Percentiles rank a stretch among this genome's conserved stretches.
phyloP scores from a whole-genome alignment of 148 eudicot species.

The Rhododendron williamsianum region DNA sequence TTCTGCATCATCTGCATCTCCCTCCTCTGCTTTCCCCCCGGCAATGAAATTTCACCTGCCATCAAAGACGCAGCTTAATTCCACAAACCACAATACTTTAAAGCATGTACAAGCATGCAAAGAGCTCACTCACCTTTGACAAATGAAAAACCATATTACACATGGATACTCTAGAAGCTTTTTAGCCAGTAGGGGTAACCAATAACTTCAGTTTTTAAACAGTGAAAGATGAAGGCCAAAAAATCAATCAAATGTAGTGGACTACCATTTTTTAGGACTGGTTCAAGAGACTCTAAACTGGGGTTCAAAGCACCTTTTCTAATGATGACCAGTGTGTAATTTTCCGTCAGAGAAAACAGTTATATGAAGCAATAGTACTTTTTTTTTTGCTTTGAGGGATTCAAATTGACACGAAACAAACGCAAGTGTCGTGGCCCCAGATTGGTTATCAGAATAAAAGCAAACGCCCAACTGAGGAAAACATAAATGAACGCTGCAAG shows the following conservation, averaged over 20 bases:
- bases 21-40: slow-evolving; percentile 91
- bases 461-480: neutral
- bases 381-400: neutral
- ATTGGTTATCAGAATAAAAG: neutral
- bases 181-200: neutral
- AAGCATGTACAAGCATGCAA: neutral
- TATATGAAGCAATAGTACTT: neutral
- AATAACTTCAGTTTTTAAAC: neutral
- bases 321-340: neutral
- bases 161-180: neutral
- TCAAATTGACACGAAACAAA: neutral
- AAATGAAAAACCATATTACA: neutral
- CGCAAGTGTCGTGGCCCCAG: neutral
- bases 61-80: neutral
- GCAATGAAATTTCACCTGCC: slow-evolving; percentile 89
- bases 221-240: neutral
- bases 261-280: neutral
- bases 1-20: slow-evolving; percentile 61
- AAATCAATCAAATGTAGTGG: neutral
- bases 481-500: neutral
- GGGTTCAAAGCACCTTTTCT: neutral
- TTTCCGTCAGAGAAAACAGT: neutral
- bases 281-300: neutral
- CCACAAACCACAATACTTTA: neutral
- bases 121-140: neutral